A percentile compares a stretch with the other conserved stretches of the same genome.
phyloP scores from a whole-genome alignment of 108 stramenopile genomes.

The Hondaea fermentalgiana region DNA sequence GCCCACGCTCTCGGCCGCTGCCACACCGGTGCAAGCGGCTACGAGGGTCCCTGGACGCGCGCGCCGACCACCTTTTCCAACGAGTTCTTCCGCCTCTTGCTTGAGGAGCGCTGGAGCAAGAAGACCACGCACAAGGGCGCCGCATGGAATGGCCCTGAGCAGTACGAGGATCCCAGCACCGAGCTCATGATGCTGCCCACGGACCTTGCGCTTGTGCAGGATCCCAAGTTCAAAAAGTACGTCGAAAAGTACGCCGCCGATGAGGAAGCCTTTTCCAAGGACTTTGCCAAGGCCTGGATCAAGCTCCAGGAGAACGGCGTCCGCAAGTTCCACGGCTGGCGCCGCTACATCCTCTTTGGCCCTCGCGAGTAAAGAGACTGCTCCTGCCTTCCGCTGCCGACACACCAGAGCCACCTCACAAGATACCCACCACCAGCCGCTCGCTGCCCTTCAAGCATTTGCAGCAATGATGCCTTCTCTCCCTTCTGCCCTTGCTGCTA shows the following conservation, averaged over 20 bases:
- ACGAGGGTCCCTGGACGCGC: slow-evolving; percentile 69
- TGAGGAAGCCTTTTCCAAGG: slow-evolving; percentile 78
- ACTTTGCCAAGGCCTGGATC: slow-evolving; percentile 79
- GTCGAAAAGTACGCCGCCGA: slow-evolving; percentile 69
- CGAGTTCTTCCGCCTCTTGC: slow-evolving; percentile 64
- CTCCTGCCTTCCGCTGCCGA: too few species aligned
- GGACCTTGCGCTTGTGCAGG: slow-evolving; percentile 63
- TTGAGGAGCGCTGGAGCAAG: slow-evolving; percentile 54
- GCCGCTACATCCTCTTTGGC: neutral
- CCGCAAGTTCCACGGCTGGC: neutral
- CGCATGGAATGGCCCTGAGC: slow-evolving; percentile 19
- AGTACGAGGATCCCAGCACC: slow-evolving; percentile 30
- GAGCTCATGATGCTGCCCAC: slow-evolving; percentile 66
- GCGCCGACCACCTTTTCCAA: slow-evolving; percentile 70
- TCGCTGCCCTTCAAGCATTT: too few species aligned
- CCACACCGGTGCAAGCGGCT: slow-evolving; percentile 64
- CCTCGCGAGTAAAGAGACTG: neutral
- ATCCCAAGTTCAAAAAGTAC: slow-evolving; percentile 57
- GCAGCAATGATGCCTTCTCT: too few species aligned
- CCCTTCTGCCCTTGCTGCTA: too few species aligned
- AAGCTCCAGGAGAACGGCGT: slow-evolving; percentile 75
- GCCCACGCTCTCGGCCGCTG: slow-evolving; percentile 80
- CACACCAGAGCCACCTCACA: too few species aligned
- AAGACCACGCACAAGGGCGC: slow-evolving; percentile 39
- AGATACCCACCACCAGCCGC: too few species aligned